phyloP scores from a whole-genome alignment of 768 basidiomycete species.

The Boletus rex-veris region DNA sequence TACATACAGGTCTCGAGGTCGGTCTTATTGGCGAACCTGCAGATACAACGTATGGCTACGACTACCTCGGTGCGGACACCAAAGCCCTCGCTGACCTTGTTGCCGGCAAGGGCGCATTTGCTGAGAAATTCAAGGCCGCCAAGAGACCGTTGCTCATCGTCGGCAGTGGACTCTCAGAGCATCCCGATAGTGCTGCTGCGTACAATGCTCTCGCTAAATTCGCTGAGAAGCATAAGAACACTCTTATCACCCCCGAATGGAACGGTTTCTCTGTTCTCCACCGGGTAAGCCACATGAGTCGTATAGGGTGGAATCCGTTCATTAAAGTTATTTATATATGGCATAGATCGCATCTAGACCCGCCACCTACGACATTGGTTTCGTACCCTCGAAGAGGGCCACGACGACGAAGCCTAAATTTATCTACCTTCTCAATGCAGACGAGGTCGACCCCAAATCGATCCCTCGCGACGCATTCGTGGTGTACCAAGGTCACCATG shows the following conservation, averaged over 20 bases:
- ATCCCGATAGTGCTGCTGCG: conserved; percentile 75
- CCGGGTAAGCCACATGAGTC: conserved; percentile 50
- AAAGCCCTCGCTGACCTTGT: conserved; percentile 76
- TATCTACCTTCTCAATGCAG: conserved; percentile 93
- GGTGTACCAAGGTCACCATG: conserved; percentile 98
- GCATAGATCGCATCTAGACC: conserved; percentile 82
- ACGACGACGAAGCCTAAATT: conserved; percentile 83
- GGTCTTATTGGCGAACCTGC: conserved; percentile 88
- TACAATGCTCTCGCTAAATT: conserved; percentile 77
- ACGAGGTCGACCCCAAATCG: conserved; percentile 83
- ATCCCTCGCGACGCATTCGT: conserved; percentile 94
- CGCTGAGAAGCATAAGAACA: conserved; percentile 72
- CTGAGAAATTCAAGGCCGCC: conserved; percentile 81
- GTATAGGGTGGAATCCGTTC: neutral
- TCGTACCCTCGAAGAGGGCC: conserved; percentile 80
- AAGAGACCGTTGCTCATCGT: conserved; percentile 92
- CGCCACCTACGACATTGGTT: conserved; percentile 93
- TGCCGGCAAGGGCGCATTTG: conserved; percentile 75
- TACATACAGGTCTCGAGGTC: conserved; percentile 82
- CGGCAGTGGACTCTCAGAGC: conserved; percentile 83
- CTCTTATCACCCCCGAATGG: conserved; percentile 85
- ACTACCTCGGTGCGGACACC: conserved; percentile 76
- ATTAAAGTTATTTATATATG: neutral
- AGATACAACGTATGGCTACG: conserved; percentile 91
- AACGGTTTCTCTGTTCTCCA: conserved; percentile 93